Percentiles rank a stretch among this genome's conserved stretches.
These are phyloP conservation scores for Calonectria hongkongensis DNA, from an alignment of 2,329 filamentous ascomycete genomes.

Conservation along the genomic window DNA sequence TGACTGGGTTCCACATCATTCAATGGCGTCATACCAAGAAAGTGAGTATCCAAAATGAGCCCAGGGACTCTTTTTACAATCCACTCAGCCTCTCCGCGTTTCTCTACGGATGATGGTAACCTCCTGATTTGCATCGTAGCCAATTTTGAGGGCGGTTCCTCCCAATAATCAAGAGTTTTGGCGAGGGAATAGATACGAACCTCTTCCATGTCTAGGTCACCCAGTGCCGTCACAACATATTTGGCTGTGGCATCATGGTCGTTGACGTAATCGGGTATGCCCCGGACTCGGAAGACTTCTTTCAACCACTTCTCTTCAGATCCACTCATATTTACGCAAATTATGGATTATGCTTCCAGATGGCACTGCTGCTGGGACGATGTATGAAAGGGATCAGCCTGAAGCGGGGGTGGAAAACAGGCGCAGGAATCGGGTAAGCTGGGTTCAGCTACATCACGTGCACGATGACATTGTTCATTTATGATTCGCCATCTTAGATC, in stretches of 20 bases:
- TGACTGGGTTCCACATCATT: neutral
- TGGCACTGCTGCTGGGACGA: neutral
- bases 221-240: neutral
- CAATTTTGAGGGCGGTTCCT: neutral
- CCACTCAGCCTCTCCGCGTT: neutral
- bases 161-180: neutral
- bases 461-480: neutral
- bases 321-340: neutral
- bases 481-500: neutral
- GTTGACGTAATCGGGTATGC: neutral
- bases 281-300: neutral
- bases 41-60: neutral
- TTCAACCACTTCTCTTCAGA: neutral
- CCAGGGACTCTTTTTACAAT: neutral
- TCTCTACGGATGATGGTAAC: neutral
- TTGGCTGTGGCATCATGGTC: neutral
- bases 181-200: neutral
- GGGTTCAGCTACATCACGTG: neutral
- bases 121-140: neutral
- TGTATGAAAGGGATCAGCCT: neutral
- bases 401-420: no score
- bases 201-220: neutral
- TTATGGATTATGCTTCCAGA: neutral
- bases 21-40: neutral
- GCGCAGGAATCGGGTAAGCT: neutral